Base-by-base conservation (phyloP, 2,329 filamentous ascomycete genomes). In the Colletotrichum navitas region DNA sequence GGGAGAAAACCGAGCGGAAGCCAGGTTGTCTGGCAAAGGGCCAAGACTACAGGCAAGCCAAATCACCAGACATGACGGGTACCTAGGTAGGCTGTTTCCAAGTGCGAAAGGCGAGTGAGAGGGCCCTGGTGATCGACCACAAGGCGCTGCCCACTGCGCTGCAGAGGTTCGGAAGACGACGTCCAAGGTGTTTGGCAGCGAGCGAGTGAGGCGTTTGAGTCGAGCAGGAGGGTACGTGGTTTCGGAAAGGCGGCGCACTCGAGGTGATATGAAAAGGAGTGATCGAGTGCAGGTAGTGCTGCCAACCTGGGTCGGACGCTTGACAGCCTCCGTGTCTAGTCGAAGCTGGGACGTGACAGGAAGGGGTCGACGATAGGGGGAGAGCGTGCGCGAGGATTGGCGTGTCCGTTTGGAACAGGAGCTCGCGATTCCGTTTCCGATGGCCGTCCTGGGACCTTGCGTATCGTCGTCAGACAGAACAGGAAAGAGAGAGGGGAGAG, bases 41-140 rank as follows among this genome's bases (percentile, higher is more conserved):
- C 84, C 84, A 84, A 81, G 81, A 83, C 84, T 85, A 86, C 77
- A 84, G 80, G 76, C 77, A 77, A 77, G 79, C 79, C 79, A 79
- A 77, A 79, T 77, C 78, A 78, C 79, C 76, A 85, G 82, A 84
- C 84, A 86, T 86, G 83, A 83, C 84, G 61, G 43, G 51, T 71
- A 69, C 54, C 26, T 69, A 66, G 39, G 51, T 45, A 52, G 66
- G 54, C 43, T 60, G 45, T 63, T 59, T 62, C 62, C 36, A 43
- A 41, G 66, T 55, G 63, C 56, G 26, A 58, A 36, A 45, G 45
- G 56, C 65, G 52, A 68, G 55, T 36, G 64, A 54, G 60, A 60
- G 32, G 52, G 72, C 51, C 63, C 43, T 29, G 21, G 45, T 69
- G n/a, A n/a, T 39, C 18, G 45, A 34, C 55, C 51, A 39, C 68